Evolutionary conservation across 768 basidiomycete genomes (phyloP), one percentile per base, ranked within the genome.

Genomic region (Hemileccinum rubropunctum): DNA sequence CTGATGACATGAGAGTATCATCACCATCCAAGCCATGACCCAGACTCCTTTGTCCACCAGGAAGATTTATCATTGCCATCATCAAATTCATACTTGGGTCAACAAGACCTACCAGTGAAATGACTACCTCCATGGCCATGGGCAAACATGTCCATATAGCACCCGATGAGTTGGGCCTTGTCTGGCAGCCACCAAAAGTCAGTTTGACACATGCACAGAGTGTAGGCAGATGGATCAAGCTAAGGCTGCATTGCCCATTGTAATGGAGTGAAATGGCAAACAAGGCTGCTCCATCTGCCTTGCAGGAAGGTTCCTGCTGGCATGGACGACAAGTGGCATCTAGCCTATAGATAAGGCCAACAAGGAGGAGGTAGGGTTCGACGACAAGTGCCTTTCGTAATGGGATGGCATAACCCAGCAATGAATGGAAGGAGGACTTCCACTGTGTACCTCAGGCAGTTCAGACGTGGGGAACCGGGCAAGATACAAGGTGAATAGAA

Each of bases 91-190:
- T 8, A 2, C n/a, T 15, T 28, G 10, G 15, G 11, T 26, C 26
- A 9, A 4, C 21, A 23, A 12, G 7, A 42, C 23, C 15, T 13
- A 12, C n/a, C 23, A 6, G 23, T 7, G 21, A 40, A 15, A 40
- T 6, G 15, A 1, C 7, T 23, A 14, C 40, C 50, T 12, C 57
- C 57, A 8, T 58, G 57, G 57, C 57, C 54, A 4, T 58, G 54
- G 54, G 15, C 6, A 8, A 58, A 45, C 30, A 58, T 58, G 51
- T 14, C 17, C 0, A 42, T 55, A 8, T 57, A 53, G 53, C 26
- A 5, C 10, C 2, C 55, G 2, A 51, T 57, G 48, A 34, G 35
- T 2, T 57, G 56, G 53, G 34, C 20, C 10, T 7, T 56, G 9
- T 47, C 35, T 2, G 46, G 56, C 0, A 45, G 9, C n/a, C 28